A percentile compares a stretch with the other conserved stretches of the same genome.
Conservation (phyloP, 1,284 basidiomycete genomes). For the Taiwanofungus camphoratus region DNA sequence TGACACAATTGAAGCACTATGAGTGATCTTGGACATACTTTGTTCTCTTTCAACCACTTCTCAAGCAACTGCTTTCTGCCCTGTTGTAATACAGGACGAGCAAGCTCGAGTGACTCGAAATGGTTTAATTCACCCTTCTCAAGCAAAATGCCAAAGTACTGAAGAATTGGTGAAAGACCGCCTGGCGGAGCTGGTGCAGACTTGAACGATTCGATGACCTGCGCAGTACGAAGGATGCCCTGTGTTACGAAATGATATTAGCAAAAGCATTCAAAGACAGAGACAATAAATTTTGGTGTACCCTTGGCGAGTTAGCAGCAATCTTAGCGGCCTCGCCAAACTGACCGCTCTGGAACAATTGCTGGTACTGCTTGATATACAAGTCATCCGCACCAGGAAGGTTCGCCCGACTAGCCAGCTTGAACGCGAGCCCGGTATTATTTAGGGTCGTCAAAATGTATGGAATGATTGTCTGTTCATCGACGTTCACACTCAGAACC, state of each 20-base stretch:
- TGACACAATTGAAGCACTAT: not conserved
- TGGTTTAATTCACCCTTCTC: constrained; percentile 99
- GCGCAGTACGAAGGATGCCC: constrained; percentile 93
- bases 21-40: constrained; percentile 42
- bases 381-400: constrained; percentile 97
- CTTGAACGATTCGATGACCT: constrained; percentile 99
- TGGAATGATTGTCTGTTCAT: constrained; percentile 94
- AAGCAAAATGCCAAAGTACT: constrained; percentile 97
- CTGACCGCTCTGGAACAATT: constrained; percentile 87
- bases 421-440: constrained; percentile 98
- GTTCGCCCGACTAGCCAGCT: constrained; percentile 95
- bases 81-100: constrained; percentile 93
- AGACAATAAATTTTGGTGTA: no score
- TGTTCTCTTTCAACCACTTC: constrained; percentile 99
- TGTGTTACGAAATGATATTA: constrained; percentile 27
- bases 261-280: not conserved
- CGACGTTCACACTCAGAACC: constrained; percentile 94
- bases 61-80: constrained; percentile 96
- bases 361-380: constrained; percentile 94
- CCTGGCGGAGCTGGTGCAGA: constrained; percentile 87
- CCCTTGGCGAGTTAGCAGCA: constrained; percentile 94
- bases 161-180: constrained; percentile 92
- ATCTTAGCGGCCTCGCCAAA: constrained; percentile 97
- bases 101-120: constrained; percentile 93
- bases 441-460: constrained; percentile 93